Evolutionary conservation across 495 filamentous ascomycete genomes (phyloP).

Genomic region (Penicillium maclennaniae): DNA sequence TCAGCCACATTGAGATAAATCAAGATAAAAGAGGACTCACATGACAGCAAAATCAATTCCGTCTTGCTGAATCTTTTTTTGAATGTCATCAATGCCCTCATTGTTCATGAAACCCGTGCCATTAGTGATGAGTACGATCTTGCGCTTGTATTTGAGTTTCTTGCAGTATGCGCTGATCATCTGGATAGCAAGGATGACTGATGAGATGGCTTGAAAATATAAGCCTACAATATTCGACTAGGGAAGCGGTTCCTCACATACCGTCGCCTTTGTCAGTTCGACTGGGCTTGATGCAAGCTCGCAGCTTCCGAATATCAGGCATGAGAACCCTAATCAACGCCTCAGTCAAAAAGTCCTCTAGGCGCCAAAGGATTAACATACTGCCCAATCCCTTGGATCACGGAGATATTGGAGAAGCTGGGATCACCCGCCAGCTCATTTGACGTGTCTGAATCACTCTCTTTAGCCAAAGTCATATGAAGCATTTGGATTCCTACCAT

Average conservation of each 20-base stretch:
- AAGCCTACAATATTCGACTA: background rate
- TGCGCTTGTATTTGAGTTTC: constrained; percentile 81
- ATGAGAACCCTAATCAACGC: constrained; percentile 55
- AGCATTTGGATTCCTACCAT: constrained; percentile 43
- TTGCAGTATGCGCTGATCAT: constrained; percentile 83
- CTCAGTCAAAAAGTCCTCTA: background rate
- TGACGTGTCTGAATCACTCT: constrained; percentile 50
- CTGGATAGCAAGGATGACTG: constrained; percentile 75
- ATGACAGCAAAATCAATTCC: constrained; percentile 75
- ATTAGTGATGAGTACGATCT: constrained; percentile 82
- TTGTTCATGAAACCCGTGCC: constrained; percentile 66
- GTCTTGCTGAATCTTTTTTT: constrained; percentile 64
- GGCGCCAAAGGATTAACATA: constrained; percentile 22
- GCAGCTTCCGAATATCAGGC: constrained; percentile 61
- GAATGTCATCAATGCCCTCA: constrained; percentile 60
- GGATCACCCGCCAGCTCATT: constrained; percentile 62
- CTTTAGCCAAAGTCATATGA: background rate
- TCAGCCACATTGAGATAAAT: constrained; percentile 22
- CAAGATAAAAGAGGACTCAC: constrained; percentile 45
- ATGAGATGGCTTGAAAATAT: constrained; percentile 62
- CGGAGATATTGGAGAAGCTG: constrained; percentile 71
- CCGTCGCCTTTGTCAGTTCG: constrained; percentile 71
- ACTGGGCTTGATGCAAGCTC: constrained; percentile 58
- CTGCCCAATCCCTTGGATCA: constrained; percentile 70
- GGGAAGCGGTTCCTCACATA: constrained; percentile 20